Evolutionary conservation across 371 early-diverging fungal species (phyloP).

Genomic region (Funneliformis caledonium): DNA sequence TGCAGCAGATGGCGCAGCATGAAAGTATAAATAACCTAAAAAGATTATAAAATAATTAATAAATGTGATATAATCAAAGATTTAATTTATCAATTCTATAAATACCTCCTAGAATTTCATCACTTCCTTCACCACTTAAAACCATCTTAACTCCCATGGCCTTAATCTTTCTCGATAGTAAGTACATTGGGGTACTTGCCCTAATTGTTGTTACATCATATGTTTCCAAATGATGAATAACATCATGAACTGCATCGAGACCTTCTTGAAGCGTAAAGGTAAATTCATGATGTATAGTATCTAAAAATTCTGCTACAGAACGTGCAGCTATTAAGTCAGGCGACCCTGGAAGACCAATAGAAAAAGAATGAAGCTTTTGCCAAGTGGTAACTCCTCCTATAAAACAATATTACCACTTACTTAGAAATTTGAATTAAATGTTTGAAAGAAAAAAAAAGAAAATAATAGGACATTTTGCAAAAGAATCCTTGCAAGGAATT

Average conservation of each 20-base stretch:
- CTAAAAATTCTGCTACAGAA: constrained; percentile 85
- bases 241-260: constrained; percentile 92
- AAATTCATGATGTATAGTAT: constrained; percentile 92
- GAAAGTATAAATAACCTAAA: constrained; percentile 96
- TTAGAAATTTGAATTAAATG: constrained; percentile 20
- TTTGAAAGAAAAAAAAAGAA: constrained; percentile 7
- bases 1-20: constrained; percentile 83
- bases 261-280: constrained; percentile 96
- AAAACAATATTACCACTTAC: neutral
- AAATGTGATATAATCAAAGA: neutral
- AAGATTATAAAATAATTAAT: constrained; percentile 25
- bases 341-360: constrained; percentile 92
- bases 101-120: constrained; percentile 92
- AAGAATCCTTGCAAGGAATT: neutral
- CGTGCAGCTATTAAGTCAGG: constrained; percentile 93
- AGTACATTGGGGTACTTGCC: constrained; percentile 97
- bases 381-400: constrained; percentile 54
- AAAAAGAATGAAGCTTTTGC: constrained; percentile 94
- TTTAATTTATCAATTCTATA: constrained; percentile 3
- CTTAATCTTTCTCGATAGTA: constrained; percentile 94
- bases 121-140: constrained; percentile 93
- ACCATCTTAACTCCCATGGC: constrained; percentile 99
- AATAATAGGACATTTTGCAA: neutral
- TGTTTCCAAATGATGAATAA: constrained; percentile 95
- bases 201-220: constrained; percentile 99